Base-by-base conservation (phyloP, 768 basidiomycete genomes). In the Psilocybe cubensis region DNA sequence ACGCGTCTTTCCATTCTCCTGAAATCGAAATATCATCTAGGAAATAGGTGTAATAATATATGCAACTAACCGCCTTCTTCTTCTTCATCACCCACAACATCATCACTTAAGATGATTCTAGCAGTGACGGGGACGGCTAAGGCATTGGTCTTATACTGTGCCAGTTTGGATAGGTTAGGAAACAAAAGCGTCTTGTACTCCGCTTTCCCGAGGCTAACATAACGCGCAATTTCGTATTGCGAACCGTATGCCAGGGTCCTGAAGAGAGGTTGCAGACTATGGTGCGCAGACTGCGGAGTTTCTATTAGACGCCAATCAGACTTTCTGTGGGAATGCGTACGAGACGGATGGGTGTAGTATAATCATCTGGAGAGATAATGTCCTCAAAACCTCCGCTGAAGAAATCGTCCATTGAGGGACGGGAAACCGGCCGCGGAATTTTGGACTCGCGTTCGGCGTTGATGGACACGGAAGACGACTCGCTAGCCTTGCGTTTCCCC, bases 161-260 rank as follows among this genome's bases (percentile, higher is more conserved):
- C 57, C 20, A 76, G 59, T 20, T 58, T 49, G 25, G 70, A 65
- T 1, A 83, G 64, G 21, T 58, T 56, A 1, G 58, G 45, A 23
- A 77, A 57, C 1, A 50, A 25, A 21, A 83, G 66, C 2, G 72
- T 53, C 0, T 72, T 63, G 51, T 72, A 77, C 5, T 63, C 24
- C 11, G 77, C 56, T 8, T 54, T 56, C 1, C 68, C 65, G 0
- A 61, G 61, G 21, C 72, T 72, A 43, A 81, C 66, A 18, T 76
- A 68, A 1, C 83, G 76, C 0, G 78, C 81, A 23, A 86, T 74
- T 61, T 85, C 82, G 69, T 80, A 86, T 52, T 82, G 84, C 1
- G 77, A 79, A 8, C 83, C 80, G 55, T 74, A 80, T 2, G 76
- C 71, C 4, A 83, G 56, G 1, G 67, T 65, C 31, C 74, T 62